Conservation (phyloP, 2,329 filamentous ascomycete species). For the Paracoccidioides brasiliensis region DNA sequence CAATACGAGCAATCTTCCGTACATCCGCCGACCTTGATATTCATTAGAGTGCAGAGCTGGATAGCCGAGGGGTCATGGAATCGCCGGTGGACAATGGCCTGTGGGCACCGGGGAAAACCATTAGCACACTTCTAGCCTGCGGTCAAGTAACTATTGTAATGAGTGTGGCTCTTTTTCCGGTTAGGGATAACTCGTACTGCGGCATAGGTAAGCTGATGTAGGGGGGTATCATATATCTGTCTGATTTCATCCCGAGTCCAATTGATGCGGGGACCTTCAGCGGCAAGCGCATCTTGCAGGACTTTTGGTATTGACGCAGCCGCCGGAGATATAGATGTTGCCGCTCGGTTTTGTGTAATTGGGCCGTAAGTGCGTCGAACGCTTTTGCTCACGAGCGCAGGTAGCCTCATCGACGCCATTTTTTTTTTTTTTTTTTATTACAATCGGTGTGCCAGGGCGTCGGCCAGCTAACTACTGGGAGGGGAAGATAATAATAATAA, state of each 20-base stretch:
- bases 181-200: constrained; percentile 38
- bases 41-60: constrained; percentile 90
- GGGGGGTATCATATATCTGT: constrained; percentile 66
- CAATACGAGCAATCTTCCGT: constrained; percentile 90
- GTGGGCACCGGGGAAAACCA: neutral
- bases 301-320: constrained; percentile 20
- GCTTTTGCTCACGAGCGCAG: neutral
- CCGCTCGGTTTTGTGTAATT: constrained; percentile 14
- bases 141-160: neutral
- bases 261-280: constrained; percentile 46
- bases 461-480: neutral
- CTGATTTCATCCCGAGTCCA: constrained; percentile 76
- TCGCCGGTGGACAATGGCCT: constrained; percentile 67
- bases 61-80: constrained; percentile 76
- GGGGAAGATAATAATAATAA: too few species aligned
- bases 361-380: neutral
- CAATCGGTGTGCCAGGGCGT: neutral
- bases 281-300: constrained; percentile 25
- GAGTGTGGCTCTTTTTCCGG: neutral
- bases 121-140: neutral
- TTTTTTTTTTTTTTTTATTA: neutral
- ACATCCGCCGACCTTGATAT: constrained; percentile 90
- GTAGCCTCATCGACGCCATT: neutral
- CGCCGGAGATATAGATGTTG: constrained; percentile 13
- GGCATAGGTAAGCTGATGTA: constrained; percentile 66